Base-by-base conservation (phyloP, 495 filamentous ascomycete genomes). In the Podospora anserina region DNA sequence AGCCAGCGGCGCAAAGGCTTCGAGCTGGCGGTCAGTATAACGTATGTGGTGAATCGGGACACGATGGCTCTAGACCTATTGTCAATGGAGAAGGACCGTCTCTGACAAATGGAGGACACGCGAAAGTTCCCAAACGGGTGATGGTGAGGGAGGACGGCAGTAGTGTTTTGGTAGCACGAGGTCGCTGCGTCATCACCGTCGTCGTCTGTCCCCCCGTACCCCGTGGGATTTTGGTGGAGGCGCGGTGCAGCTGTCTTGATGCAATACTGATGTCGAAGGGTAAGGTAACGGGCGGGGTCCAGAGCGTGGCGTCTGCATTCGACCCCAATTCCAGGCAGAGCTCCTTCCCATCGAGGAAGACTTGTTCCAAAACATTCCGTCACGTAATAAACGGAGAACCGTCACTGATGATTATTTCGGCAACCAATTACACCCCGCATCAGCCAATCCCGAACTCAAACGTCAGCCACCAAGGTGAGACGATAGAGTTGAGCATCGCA, bases 401-500 rank as follows among this genome's bases (percentile, higher is more conserved):
- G 55, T n/a, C 18, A 58, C 20, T 23, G 23, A 23, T 23, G 23
- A 23, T 23, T 23, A 60, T 59, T 55, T 65, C 63, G 67, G 63
- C 67, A 61, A 65, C 53, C 61, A 63, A 39, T 63, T 11, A 16
- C 67, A 34, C 7, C 49, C 49, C 59, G 18, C 58, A 32, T 57
- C 66, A 53, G 26, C 67, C 62, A 65, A 69, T 65, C 67, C 62
- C 44, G n/a, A 56, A 3, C n/a, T 27, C 26, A 11, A 23, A 34
- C 39, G 32, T 23, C 32, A 65, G 62, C 54, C 62, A 32, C 62
- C 61, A 34, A 58, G 32, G 53, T 66, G 63, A 66, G 53, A 67
- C 67, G 57, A 34, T 64, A 57, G 64, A 69, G 54, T 59, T 59
- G 54, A 55, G 57, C 64, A 64, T 72, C 67, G 70, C 67, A 67